Percentiles rank a stretch among this genome's conserved stretches.
Evolutionary conservation across 768 basidiomycete species (phyloP).

Genomic region (Hygrophoropsis aurantiaca): DNA sequence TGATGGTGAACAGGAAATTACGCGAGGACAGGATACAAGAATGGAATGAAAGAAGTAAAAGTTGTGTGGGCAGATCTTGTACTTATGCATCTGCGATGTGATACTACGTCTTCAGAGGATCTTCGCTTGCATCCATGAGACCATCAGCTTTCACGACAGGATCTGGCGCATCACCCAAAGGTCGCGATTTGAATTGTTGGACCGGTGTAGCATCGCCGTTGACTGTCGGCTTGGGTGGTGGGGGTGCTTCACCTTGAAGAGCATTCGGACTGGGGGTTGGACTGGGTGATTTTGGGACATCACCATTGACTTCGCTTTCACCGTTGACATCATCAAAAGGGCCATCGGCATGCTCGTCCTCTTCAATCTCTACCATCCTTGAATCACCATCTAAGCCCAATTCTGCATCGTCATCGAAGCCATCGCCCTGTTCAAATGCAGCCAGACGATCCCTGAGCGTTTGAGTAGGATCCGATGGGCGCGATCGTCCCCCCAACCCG

Average conservation of each 20-base stretch:
- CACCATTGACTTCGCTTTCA: slow-evolving; percentile 31
- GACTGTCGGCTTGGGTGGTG: slow-evolving; percentile 41
- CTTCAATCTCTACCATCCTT: slow-evolving; percentile 30
- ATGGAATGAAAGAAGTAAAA: no score
- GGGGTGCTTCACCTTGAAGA: slow-evolving; percentile 45
- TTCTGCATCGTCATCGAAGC: slow-evolving; percentile 28
- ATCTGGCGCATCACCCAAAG: slow-evolving; percentile 54
- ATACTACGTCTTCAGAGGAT: slow-evolving; percentile 44
- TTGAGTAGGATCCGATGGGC: slow-evolving; percentile 52
- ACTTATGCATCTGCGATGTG: neutral
- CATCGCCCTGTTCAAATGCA: slow-evolving; percentile 56
- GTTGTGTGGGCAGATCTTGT: no score
- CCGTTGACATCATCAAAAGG: slow-evolving; percentile 31
- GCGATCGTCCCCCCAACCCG: slow-evolving; percentile 38
- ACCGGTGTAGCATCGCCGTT: slow-evolving; percentile 50
- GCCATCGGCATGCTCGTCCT: slow-evolving; percentile 32
- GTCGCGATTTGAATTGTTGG: slow-evolving; percentile 48
- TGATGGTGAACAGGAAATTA: no score
- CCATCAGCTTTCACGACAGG: slow-evolving; percentile 60
- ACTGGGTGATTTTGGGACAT: slow-evolving; percentile 16
- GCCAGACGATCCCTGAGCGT: slow-evolving; percentile 61
- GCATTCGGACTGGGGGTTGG: slow-evolving; percentile 19
- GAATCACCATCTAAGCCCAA: slow-evolving; percentile 17
- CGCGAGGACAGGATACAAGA: no score
- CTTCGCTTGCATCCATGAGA: slow-evolving; percentile 65